These are phyloP conservation scores for Colletotrichum lini DNA, from an alignment of 2,329 filamentous ascomycete species.

Conservation along the genomic window DNA sequence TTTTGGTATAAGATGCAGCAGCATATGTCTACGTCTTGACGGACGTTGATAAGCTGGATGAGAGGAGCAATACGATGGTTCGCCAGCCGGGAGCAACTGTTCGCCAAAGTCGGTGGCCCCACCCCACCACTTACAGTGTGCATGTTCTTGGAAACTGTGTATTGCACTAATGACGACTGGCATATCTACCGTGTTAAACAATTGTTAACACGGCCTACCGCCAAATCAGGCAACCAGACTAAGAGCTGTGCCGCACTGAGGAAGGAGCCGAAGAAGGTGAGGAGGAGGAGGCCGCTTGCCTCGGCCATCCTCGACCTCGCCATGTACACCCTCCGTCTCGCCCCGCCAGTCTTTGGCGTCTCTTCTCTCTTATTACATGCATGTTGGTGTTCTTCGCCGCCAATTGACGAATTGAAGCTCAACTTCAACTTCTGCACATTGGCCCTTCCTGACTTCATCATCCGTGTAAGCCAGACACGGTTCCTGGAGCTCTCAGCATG, in stretches of 20 bases:
- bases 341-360: background rate
- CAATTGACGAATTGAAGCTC: background rate
- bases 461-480: background rate
- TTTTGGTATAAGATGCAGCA: no score
- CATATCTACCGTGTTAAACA: no score
- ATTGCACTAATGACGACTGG: no score
- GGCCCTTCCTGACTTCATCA: background rate
- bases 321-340: background rate
- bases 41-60: no score
- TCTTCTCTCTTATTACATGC: background rate
- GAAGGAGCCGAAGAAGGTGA: no score
- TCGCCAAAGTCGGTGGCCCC: no score
- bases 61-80: background rate
- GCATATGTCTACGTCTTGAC: background rate
- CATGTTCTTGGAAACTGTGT: no score
- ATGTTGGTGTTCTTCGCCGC: no score
- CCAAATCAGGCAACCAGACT: constrained; percentile 25
- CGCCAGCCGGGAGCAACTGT: background rate
- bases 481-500: background rate
- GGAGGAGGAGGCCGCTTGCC: constrained; percentile 10
- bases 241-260: constrained; percentile 26
- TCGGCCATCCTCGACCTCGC: background rate
- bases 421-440: background rate
- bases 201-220: background rate
- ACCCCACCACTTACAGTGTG: rapidly evolving